These are phyloP conservation scores for Clonostachys solani DNA, from an alignment of 2,329 filamentous ascomycete species.

Conservation along the genomic window DNA sequence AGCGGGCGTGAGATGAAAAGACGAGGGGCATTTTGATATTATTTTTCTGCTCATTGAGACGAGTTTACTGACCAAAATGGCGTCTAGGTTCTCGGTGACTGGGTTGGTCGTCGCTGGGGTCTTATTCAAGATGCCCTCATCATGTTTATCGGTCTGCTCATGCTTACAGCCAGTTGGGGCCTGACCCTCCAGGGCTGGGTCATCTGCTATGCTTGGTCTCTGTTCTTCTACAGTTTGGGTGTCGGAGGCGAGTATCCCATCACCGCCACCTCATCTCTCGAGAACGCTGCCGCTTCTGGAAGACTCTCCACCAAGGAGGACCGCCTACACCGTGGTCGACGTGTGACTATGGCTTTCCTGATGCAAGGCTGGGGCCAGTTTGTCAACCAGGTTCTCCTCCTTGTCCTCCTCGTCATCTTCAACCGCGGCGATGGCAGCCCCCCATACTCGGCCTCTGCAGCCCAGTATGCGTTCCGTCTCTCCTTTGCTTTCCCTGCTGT, in stretches of 20 bases:
- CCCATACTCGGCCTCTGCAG: conserved; percentile 72
- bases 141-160: conserved; percentile 90
- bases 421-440: conserved; percentile 70
- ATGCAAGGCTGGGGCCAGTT: conserved; percentile 99
- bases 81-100: conserved; percentile 55
- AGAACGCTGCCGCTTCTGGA: conserved; percentile 80
- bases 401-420: conserved; percentile 83
- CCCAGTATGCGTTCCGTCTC: conserved; percentile 87
- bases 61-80: too few species aligned
- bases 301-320: conserved; percentile 88
- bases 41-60: too few species aligned
- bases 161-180: conserved; percentile 91
- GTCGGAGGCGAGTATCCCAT: conserved; percentile 92
- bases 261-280: conserved; percentile 93
- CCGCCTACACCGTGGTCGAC: conserved; percentile 90
- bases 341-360: conserved; percentile 91
- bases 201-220: conserved; percentile 91
- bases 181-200: conserved; percentile 87
- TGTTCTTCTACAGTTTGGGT: conserved; percentile 70
- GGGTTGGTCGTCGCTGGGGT: conserved; percentile 90
- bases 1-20: too few species aligned
- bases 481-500: conserved; percentile 89
- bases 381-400: conserved; percentile 86
- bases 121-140: conserved; percentile 90
- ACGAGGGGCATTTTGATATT: too few species aligned